These are phyloP conservation scores for Vitis riparia DNA, from an alignment of 164 flowering plant genomes.

Conservation along the genomic window DNA sequence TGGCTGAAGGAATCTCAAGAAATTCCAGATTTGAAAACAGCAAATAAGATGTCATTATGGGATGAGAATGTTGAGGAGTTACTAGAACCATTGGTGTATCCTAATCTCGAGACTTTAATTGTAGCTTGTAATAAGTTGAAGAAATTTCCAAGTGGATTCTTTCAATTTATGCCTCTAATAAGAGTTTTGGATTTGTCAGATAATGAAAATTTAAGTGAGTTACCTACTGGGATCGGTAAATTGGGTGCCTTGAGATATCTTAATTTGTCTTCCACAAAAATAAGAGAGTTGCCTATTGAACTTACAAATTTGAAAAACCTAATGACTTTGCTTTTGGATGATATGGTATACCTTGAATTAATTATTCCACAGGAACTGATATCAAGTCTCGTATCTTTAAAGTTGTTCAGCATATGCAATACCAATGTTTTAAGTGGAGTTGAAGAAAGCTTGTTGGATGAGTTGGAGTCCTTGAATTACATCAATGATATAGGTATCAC, in stretches of 20 bases:
- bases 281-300: slow-evolving; percentile 5
- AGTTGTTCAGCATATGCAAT: slow-evolving; percentile 4
- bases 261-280: not conserved
- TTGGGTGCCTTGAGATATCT: slow-evolving; percentile 5
- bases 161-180: too few relatives aligned
- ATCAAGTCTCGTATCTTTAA: not conserved
- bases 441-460: not conserved
- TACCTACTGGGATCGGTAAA: too few relatives aligned
- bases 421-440: too few relatives aligned
- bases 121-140: too few relatives aligned
- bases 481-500: not conserved
- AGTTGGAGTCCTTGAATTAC: not conserved
- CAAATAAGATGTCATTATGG: not conserved
- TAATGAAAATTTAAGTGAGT: too few relatives aligned
- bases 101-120: too few relatives aligned
- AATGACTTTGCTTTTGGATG: not conserved
- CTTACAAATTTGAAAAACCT: slow-evolving; percentile 6
- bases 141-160: too few relatives aligned
- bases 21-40: not conserved
- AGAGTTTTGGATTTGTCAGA: too few relatives aligned
- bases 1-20: not conserved
- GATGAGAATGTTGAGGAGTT: not conserved
- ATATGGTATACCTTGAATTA: too few relatives aligned
- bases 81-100: not conserved
- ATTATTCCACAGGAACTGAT: not conserved